Evolutionary conservation across 495 filamentous ascomycete species (phyloP), one percentile per base, ranked within the genome.

Genomic region (Tetracladium setigerum): DNA sequence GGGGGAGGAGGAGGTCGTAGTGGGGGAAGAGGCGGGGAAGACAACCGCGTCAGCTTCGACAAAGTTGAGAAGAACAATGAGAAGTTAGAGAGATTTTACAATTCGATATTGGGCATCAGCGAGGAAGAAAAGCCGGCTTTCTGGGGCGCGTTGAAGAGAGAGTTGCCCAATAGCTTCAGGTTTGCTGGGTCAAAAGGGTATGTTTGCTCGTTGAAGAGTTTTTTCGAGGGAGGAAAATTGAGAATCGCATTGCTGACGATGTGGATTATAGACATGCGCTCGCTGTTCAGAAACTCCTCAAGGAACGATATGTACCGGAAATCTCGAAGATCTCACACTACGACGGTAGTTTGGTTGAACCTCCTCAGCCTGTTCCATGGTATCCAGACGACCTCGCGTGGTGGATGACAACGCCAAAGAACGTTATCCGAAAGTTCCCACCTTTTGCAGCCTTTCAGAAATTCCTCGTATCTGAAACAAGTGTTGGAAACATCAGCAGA

Each of bases 401-500:
- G 85, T 84, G 76, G 47, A 95, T 97, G 87, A 95, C 88, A 16
- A 95, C 89, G 6, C 88, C 92, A 14, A 97, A 97, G 70, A 84
- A 92, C 49, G 82, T 95, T 46, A 72, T 97, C 54, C 82, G 94
- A 45, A 87, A 86, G 50, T 94, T 92, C 62, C 77, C 84, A 5
- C 94, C 94, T 2, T 98, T 98, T 62, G 79, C 87, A 38, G 84
- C 84, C 13, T 97, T 98, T 65, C 92, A 98, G 65, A 94, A 92
- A 62, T 98, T 95, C 72, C 70, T 98, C n/a, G 92, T 98, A 17
- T 90, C 89, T 19, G 92, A 98, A 71, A 95, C 92, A 10, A 88
- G 84, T 38, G 87, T 95, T 42, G 92, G 92, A 59, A 98, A 97
- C 60, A 97, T 98, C 61, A 94, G 83, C 64, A 78, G 92, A 56